Evolutionary conservation across 768 basidiomycete species (phyloP).

Genomic region (Leccinum arenicola): DNA sequence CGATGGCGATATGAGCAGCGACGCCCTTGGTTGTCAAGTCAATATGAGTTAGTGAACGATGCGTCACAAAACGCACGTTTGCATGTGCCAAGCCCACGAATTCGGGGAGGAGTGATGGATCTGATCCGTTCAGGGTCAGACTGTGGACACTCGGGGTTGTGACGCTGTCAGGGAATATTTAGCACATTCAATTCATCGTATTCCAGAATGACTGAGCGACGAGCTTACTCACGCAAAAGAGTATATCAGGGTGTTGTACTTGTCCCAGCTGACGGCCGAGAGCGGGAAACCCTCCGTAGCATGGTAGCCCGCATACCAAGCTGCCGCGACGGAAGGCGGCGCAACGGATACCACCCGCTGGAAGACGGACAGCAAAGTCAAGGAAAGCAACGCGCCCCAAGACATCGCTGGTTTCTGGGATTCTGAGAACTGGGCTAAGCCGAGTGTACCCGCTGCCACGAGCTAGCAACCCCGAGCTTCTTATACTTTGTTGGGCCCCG

Average conservation of each 20-base stretch:
- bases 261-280: slow-evolving; percentile 57
- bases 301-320: slow-evolving; percentile 72
- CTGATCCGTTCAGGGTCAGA: slow-evolving; percentile 39
- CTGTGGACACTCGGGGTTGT: slow-evolving; percentile 32
- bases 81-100: slow-evolving; percentile 49
- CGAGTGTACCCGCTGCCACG: neutral
- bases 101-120: slow-evolving; percentile 47
- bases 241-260: slow-evolving; percentile 66
- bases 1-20: slow-evolving; percentile 56
- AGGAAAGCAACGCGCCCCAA: neutral
- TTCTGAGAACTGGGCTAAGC: neutral
- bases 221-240: slow-evolving; percentile 51
- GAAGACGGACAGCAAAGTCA: neutral
- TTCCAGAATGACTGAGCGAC: neutral
- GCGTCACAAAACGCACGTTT: slow-evolving; percentile 2
- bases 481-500: slow-evolving; percentile 3
- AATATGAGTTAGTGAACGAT: neutral
- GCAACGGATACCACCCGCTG: neutral
- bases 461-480: neutral
- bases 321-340: slow-evolving; percentile 36
- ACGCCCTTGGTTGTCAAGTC: slow-evolving; percentile 45
- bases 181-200: neutral
- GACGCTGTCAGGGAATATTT: slow-evolving; percentile 16
- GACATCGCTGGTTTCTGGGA: neutral
- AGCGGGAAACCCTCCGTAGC: slow-evolving; percentile 48